Base-by-base conservation (phyloP, 139 green algal genomes). In the Tetraselmis striata region DNA sequence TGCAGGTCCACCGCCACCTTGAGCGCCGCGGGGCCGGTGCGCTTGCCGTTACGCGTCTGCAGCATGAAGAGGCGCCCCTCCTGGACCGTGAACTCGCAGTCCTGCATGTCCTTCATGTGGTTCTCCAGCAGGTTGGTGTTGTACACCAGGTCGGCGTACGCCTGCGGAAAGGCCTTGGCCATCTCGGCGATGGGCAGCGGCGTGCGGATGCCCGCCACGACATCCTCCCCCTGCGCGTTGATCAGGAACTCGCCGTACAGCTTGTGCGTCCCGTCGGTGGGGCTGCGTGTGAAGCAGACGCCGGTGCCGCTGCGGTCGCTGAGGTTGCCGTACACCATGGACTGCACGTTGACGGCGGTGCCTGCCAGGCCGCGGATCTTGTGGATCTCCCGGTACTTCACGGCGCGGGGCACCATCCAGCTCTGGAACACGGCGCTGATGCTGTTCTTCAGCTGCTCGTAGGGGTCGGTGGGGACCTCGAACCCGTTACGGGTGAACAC, bases 291-390 rank as follows among this genome's bases (percentile, higher is more conserved):
- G 88, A 98, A 98, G 85, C 89, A 93, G 77, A 98, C 94, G 32
- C 93, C 94, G 0, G 94, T 97, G 79, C 92, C 94, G 11, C 77
- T 90, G 82, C 88, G 92, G 81, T 93, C 88, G 30, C 88, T 89
- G 29, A 92, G 85, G 90, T 98, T 98, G 30, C 94, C 94, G 79
- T 93, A 98, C 83, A 98, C 94, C 94, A 98, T 98, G 82, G 92
- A 84, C 85, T 98, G 93, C 29, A 98, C 87, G 82, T 95, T 98
- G 32, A 98, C 94, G 11, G 94, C 94, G 1, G 94, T 98, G 81
- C 94, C 94, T 83, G 89, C 87, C 29, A 98, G 89, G 27, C 93
- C 94, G 0, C 84, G 91, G 86, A 98, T 96, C 81, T 92, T 87
- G 87, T 97, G 95, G 85, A 98, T 94, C 77, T 92, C 86, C 67